A percentile compares a stretch with the other conserved stretches of the same genome.
phyloP scores from a whole-genome alignment of 2,329 filamentous ascomycete genomes.

The Cladosporium sp. region DNA sequence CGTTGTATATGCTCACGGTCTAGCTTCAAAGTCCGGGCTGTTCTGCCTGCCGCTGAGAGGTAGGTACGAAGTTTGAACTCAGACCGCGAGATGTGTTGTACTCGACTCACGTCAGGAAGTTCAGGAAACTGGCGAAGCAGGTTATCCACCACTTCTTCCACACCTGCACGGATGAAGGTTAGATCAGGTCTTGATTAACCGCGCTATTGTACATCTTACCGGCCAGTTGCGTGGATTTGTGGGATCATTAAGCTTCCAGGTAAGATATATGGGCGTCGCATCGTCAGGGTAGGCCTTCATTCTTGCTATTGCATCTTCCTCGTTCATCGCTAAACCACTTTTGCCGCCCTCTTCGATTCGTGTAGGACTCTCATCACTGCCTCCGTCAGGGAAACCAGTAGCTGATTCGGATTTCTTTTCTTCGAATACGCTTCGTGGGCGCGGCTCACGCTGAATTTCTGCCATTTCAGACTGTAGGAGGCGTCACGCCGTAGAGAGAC shows the following conservation, averaged over 20 bases:
- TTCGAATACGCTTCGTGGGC: not conserved
- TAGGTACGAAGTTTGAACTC: too few species aligned
- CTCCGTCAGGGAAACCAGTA: not conserved
- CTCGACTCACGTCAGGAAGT: slow-evolving; percentile 24
- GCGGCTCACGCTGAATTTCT: slow-evolving; percentile 1
- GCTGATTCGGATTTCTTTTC: slow-evolving; percentile 8
- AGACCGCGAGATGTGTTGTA: too few species aligned
- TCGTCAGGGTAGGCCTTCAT: slow-evolving; percentile 25
- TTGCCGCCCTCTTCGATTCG: slow-evolving; percentile 16
- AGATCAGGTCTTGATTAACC: not conserved
- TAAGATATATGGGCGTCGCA: slow-evolving; percentile 26
- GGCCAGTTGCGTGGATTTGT: slow-evolving; percentile 46
- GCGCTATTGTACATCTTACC: not conserved
- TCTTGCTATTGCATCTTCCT: slow-evolving; percentile 22
- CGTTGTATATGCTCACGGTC: not conserved
- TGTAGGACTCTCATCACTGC: slow-evolving; percentile 2
- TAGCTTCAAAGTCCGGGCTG: too few species aligned
- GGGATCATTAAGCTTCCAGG: slow-evolving; percentile 25
- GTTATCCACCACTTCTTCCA: slow-evolving; percentile 46
- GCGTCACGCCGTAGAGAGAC: not conserved
- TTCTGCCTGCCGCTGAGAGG: too few species aligned
- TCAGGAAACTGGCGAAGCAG: slow-evolving; percentile 40
- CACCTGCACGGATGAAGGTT: slow-evolving; percentile 10
- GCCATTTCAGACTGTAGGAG: not conserved
- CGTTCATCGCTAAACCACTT: slow-evolving; percentile 20